Base-by-base conservation (phyloP, 139 green algal species). In the Tetratostichococcus sp. region DNA sequence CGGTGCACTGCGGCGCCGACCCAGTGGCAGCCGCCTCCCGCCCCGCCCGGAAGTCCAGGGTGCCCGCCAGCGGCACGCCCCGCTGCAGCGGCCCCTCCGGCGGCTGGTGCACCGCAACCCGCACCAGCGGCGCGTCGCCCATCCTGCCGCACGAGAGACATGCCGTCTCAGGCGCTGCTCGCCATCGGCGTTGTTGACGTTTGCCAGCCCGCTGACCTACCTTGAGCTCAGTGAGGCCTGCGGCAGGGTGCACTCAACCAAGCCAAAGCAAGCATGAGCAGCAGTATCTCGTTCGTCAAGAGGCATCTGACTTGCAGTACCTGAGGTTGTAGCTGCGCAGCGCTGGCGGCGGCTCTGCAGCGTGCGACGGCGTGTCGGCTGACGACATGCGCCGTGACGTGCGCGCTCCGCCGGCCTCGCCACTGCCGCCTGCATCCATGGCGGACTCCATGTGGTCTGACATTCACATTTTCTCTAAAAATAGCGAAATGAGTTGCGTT, bases 21-120 rank as follows among this genome's bases (percentile, higher is more conserved):
- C 50, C 50, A 2, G 11, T 26, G n/a, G 35, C 67, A 22, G 73
- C 71, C 43, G 67, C 69, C 30, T 70, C 73, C n/a, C 73, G 68
- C 30, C 68, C 77, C 22, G 42, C 75, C 4, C 83, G 73, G 35
- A 94, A 87, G 74, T 93, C 88, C 25, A 95, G 68, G 33, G 91
- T 86, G 28, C 88, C 82, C 4, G 83, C 87, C 31, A 95, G 82
- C 0, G 80, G 91, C 43, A 80, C 71, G 0, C 91, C 91, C 0
- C 88, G 86, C 70, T 91, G 85, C 67, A 95, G 79, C 30, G 72
- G 69, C 22, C 75, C 79, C 43, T 91, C 82, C 75, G 87, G 50
- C 1, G 88, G 89, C 0, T 90, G 83, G 80, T 95, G 85, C 68
- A 90, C 65, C n/a, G 75, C 80, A 43, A 90, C 70, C 8, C 75